phyloP scores from a whole-genome alignment of 1,284 basidiomycete genomes.

The Cystobasidium pallidum region DNA sequence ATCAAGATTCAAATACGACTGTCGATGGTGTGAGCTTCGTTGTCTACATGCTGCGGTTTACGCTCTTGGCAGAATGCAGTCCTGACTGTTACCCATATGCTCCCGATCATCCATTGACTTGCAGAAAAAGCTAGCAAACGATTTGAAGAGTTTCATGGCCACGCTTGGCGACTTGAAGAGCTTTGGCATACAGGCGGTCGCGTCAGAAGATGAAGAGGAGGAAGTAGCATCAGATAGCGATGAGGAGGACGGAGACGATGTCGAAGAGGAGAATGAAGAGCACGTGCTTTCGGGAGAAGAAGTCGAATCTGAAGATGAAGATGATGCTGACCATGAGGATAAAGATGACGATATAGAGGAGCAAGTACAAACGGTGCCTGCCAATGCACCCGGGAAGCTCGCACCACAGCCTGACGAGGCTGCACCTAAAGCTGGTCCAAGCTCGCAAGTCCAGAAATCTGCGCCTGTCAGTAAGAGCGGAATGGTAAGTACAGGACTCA shows the following conservation, averaged over 20 bases:
- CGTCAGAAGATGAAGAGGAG: conserved; percentile 45
- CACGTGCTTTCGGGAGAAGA: conserved; percentile 56
- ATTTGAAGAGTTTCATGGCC: conserved; percentile 51
- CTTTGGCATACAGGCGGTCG: not conserved
- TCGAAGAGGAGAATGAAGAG: conserved; percentile 52
- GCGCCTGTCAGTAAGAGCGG: conserved; percentile 22
- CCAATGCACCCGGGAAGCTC: not conserved
- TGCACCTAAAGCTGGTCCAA: conserved; percentile 6
- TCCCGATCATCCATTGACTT: conserved; percentile 39
- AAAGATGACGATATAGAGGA: conserved; percentile 47
- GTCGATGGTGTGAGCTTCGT: conserved; percentile 49
- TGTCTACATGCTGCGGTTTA: not conserved
- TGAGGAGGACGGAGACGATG: conserved; percentile 45
- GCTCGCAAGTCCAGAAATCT: conserved; percentile 2
- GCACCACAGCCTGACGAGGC: not conserved
- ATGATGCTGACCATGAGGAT: conserved; percentile 47
- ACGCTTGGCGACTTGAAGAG: conserved; percentile 33
- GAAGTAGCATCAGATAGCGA: conserved; percentile 46
- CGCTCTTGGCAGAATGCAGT: not conserved
- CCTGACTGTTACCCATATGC: not conserved
- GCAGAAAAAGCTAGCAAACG: conserved; percentile 61
- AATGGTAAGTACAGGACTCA: conserved; percentile 27
- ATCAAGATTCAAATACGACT: conserved; percentile 18
- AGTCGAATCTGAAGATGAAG: conserved; percentile 52
- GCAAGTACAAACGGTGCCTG: not conserved